Base-by-base conservation (phyloP, 345 rosid genomes). In the Gossypium thurberi region DNA sequence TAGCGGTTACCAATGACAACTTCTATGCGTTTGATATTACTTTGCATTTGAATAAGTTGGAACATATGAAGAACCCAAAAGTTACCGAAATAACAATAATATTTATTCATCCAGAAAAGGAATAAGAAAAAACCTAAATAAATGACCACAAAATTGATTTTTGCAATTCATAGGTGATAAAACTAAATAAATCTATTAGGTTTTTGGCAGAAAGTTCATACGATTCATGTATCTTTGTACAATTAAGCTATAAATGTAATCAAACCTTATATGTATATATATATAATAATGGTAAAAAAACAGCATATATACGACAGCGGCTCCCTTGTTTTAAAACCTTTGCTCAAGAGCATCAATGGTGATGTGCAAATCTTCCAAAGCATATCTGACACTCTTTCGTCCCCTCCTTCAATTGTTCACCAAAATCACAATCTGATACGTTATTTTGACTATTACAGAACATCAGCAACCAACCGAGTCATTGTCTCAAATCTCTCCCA, bases 381-480 rank as follows among this genome's bases (percentile, higher is more conserved):
- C 48, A 64, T 71, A 33, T 4, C 37, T 33, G 7, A 6, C 75
- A 53, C 73, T 80, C 66, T 37, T 64, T 43, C 72, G n/a, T 12
- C 46, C 60, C 64, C 26, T 11, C 55, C 11, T 66, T 26, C 14
- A 58, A 58, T 58, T 17, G 81, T 42, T 33, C 25, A 50, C 20
- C 23, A 17, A 64, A 26, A 66, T 71, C 64, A 44, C 68, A 20
- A 14, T 69, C 56, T 7, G 53, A 75, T 53, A 78, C 62, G 23
- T 74, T 69, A 78, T 63, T 21, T 18, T 60, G 83, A 73, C 33
- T 12, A 14, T 57, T 73, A 75, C 82, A 55, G 26, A 65, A 64
- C 74, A 74, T 50, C 76, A n/a, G 33, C 80, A 74, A 72, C 67
- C 56, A 44, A 80, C 65, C 68, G 17, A 7, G 55, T 71, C 74